Percentiles rank a stretch among this genome's conserved stretches.
Conservation (phyloP, 106 monocot genomes). For the Vanilla planifolia region DNA sequence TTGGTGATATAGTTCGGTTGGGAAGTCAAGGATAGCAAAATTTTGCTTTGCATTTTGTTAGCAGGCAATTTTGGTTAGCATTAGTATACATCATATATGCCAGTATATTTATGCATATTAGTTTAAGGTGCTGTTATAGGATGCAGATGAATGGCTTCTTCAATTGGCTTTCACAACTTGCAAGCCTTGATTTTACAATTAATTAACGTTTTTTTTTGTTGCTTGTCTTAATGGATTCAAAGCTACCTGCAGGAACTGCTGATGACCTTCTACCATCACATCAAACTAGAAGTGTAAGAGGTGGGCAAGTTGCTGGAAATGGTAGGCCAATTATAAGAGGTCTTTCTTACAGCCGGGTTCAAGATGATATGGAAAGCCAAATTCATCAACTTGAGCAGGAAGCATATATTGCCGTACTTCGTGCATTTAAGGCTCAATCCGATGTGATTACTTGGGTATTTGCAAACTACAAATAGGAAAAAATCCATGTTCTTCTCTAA, state of each 20-base stretch:
- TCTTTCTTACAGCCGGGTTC: slow-evolving; percentile 33
- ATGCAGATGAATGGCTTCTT: background rate
- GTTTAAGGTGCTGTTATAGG: too few relatives aligned
- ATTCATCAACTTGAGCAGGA: slow-evolving; percentile 94
- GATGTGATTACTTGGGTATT: slow-evolving; percentile 97
- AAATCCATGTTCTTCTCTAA: background rate
- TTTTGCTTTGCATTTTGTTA: too few relatives aligned
- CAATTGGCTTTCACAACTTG: background rate
- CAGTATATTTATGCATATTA: too few relatives aligned
- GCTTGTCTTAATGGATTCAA: background rate
- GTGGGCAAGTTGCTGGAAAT: slow-evolving; percentile 60
- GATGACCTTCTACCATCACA: slow-evolving; percentile 89
- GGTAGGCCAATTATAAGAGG: slow-evolving; percentile 38
- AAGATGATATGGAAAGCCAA: slow-evolving; percentile 81
- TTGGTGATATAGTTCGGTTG: too few relatives aligned
- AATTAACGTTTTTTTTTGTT: background rate
- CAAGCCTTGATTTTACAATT: background rate
- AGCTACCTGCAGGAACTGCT: slow-evolving; percentile 73
- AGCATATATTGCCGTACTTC: slow-evolving; percentile 86
- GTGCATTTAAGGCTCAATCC: slow-evolving; percentile 97
- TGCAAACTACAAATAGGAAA: background rate
- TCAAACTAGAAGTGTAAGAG: slow-evolving; percentile 52
- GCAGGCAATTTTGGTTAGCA: too few relatives aligned
- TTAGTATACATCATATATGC: too few relatives aligned
- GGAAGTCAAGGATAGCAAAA: too few relatives aligned